phyloP scores from a whole-genome alignment of 768 basidiomycete species.

The Serpula lacrymans region DNA sequence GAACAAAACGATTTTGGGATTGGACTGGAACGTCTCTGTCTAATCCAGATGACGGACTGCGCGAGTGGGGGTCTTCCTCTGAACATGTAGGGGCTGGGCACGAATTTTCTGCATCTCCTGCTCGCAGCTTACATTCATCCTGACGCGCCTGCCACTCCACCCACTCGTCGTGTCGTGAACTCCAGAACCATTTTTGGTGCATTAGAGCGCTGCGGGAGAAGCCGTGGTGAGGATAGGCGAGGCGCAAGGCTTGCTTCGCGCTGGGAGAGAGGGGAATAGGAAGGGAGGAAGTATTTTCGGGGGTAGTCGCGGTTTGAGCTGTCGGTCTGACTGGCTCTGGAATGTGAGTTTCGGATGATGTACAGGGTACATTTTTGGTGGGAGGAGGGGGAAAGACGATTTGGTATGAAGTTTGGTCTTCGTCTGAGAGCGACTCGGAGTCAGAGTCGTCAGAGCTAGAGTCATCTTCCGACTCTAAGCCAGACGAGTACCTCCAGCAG shows the following conservation, averaged over 20 bases:
- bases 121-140: conserved; percentile 8
- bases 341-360: conserved; percentile 12
- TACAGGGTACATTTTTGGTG: conserved; percentile 13
- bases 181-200: conserved; percentile 64
- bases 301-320: conserved; percentile 4
- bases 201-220: conserved; percentile 58
- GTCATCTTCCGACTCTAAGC: background rate
- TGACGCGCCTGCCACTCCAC: conserved; percentile 29
- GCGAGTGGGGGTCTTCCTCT: conserved; percentile 12
- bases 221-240: conserved; percentile 54
- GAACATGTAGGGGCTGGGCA: background rate
- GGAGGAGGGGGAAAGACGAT: conserved; percentile 10
- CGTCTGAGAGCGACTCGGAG: conserved; percentile 12
- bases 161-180: conserved; percentile 51
- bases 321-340: conserved; percentile 21
- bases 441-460: conserved; percentile 9
- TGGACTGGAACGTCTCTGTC: conserved; percentile 22
- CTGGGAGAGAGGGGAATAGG: conserved; percentile 2
- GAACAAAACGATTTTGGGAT: conserved; percentile 6
- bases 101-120: conserved; percentile 6
- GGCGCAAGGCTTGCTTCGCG: conserved; percentile 24
- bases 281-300: conserved; percentile 4
- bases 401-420: conserved; percentile 10
- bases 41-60: conserved; percentile 23
- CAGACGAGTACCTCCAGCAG: too few relatives aligned